These are phyloP conservation scores for Dryas octopetala DNA, from an alignment of 306 rosid species.

Conservation along the genomic window DNA sequence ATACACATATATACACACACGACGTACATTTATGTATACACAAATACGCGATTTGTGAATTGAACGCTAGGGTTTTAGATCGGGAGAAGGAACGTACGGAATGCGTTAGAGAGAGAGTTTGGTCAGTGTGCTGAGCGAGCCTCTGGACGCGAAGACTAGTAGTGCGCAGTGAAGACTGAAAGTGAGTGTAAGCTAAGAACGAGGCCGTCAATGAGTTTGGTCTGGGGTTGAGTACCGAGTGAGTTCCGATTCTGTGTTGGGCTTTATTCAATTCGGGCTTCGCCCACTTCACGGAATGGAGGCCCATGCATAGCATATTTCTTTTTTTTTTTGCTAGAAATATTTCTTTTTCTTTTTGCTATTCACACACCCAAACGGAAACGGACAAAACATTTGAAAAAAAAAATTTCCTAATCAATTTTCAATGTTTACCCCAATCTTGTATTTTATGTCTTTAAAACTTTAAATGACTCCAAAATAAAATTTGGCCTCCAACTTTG, in stretches of 20 bases:
- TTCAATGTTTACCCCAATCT: too few species aligned
- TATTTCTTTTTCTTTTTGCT: too few species aligned
- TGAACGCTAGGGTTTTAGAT: slow-evolving; percentile 34
- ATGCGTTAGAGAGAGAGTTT: neutral
- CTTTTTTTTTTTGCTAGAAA: neutral
- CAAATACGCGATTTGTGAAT: neutral
- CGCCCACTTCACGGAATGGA: neutral
- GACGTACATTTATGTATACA: neutral
- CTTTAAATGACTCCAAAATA: too few species aligned
- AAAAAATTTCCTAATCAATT: too few species aligned
- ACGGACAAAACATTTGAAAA: too few species aligned
- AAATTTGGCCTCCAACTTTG: too few species aligned
- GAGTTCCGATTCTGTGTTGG: neutral
- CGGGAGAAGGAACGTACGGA: slow-evolving; percentile 34
- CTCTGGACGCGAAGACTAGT: slow-evolving; percentile 47
- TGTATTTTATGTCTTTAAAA: too few species aligned
- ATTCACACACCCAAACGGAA: too few species aligned
- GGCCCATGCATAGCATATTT: neutral
- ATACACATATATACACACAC: neutral
- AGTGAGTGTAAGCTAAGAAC: neutral
- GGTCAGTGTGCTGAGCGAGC: slow-evolving; percentile 22
- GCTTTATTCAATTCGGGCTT: neutral
- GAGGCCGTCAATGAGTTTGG: slow-evolving; percentile 6
- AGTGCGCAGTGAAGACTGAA: neutral
- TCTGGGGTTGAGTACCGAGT: too few species aligned